phyloP scores from a whole-genome alignment of 352 stramenopile genomes.

The Globisporangium abappressorium region DNA sequence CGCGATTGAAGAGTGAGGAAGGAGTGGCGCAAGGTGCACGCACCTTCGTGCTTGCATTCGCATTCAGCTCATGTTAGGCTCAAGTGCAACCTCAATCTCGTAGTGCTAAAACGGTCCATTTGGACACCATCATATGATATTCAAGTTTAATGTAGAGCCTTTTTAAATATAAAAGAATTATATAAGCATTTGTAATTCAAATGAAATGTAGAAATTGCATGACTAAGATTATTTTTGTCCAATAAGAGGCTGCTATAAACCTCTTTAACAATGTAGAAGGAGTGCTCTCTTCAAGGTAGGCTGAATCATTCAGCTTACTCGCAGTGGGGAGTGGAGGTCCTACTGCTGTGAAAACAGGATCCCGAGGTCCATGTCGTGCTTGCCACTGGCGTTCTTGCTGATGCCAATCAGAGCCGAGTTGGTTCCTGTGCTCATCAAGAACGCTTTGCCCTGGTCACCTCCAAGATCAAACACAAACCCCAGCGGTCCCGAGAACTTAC shows the following conservation, averaged over 20 bases:
- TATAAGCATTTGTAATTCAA: no score
- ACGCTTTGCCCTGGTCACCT: not conserved
- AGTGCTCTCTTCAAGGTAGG: no score
- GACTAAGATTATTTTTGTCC: no score
- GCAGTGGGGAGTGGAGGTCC: no score
- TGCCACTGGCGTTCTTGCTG: not conserved
- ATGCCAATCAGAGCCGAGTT: not conserved
- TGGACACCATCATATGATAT: no score
- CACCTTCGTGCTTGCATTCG: not conserved
- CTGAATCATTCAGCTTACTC: no score
- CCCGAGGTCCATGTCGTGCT: slow-evolving; percentile 1
- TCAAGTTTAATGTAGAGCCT: no score
- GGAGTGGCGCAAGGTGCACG: not conserved
- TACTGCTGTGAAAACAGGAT: slow-evolving; percentile 7
- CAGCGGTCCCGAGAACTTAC: not conserved
- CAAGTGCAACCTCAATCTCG: no score
- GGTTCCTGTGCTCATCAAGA: not conserved
- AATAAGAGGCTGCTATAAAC: not conserved
- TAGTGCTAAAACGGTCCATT: no score
- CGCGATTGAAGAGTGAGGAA: not conserved
- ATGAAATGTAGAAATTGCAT: no score
- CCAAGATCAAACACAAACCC: not conserved
- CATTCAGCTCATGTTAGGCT: not conserved
- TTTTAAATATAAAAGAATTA: no score
- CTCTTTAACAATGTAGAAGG: not conserved